Conservation (phyloP, 73 alveolate genomes). For the Effrenium voratum region DNA sequence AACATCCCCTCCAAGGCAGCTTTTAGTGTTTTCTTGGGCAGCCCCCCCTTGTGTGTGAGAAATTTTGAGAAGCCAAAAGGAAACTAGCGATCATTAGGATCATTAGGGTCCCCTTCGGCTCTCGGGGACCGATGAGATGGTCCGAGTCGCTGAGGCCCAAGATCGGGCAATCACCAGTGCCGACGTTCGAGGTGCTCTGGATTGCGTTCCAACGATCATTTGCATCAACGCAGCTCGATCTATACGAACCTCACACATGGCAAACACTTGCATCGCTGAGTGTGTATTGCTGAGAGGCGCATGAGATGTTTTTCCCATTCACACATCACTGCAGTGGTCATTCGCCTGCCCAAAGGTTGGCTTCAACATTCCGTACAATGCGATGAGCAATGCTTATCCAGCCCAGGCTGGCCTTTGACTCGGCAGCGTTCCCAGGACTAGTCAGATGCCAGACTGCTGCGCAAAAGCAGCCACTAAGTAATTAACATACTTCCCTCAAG, state of each 20-base stretch:
- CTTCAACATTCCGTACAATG: constrained; percentile 88
- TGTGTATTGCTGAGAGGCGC: background rate
- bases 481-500: no score
- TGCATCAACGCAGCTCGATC: constrained; percentile 68
- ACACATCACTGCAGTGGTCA: background rate
- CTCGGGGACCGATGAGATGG: no score
- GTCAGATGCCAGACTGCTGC: no score
- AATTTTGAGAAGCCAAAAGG: no score
- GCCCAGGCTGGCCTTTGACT: constrained; percentile 89
- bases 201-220: constrained; percentile 78
- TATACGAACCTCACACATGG: background rate
- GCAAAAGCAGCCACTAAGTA: no score
- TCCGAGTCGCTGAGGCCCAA: background rate
- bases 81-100: no score
- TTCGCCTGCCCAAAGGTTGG: constrained; percentile 32
- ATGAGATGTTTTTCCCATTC: background rate
- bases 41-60: no score
- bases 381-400: constrained; percentile 93
- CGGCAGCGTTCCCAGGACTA: no score
- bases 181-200: constrained; percentile 52
- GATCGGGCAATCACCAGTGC: background rate
- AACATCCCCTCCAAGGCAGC: no score
- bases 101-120: no score
- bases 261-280: no score
- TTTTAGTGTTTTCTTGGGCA: no score